Evolutionary conservation across 2,329 filamentous ascomycete genomes (phyloP), one percentile per base, ranked within the genome.

Genomic region (Ophiostoma piceae): DNA sequence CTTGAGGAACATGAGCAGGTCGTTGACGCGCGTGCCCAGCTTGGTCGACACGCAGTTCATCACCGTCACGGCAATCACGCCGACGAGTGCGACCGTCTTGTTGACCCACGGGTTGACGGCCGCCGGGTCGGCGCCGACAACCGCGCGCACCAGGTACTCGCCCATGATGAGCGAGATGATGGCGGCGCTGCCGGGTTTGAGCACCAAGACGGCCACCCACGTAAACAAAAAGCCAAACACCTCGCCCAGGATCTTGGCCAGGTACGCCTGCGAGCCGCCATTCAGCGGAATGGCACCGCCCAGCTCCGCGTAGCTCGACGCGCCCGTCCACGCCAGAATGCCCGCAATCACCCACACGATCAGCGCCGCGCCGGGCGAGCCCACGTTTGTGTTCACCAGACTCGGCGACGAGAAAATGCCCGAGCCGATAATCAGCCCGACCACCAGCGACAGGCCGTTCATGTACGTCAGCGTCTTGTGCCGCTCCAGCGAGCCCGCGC

Each of bases 151-250:
- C n/a, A 97, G 82, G 77, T 99, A 99, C 80, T 99, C 95, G 62
- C 95, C 95, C 83, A 98, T 97, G 76, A 99, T 97, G 74, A 99
- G 97, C 74, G 94, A 87, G 73, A 99, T 92, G 77, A 99, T 99
- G 72, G 95, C 95, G 11, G 93, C 90, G 54, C 92, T 91, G 2
- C 95, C 95, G 0, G 95, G 95, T 80, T 97, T 98, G 72, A 99
- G 83, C 14, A 99, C 95, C 71, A 95, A 86, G 19, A 98, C 92
- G 0, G 95, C 94, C 68, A 92, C 93, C 95, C 95, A 99, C 1
- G 94, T 96, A 79, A 97, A 99, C 43, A 98, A 82, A 77, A 99
- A 99, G 0, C 95, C 95, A 1, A 89, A 87, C 76, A 97, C 83
- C 80, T 99, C 95, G 69, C 94, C 94, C 79, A 97, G 96, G 71